These are phyloP conservation scores for Onygenales sp. DNA, from an alignment of 2,329 filamentous ascomycete genomes.

Conservation along the genomic window DNA sequence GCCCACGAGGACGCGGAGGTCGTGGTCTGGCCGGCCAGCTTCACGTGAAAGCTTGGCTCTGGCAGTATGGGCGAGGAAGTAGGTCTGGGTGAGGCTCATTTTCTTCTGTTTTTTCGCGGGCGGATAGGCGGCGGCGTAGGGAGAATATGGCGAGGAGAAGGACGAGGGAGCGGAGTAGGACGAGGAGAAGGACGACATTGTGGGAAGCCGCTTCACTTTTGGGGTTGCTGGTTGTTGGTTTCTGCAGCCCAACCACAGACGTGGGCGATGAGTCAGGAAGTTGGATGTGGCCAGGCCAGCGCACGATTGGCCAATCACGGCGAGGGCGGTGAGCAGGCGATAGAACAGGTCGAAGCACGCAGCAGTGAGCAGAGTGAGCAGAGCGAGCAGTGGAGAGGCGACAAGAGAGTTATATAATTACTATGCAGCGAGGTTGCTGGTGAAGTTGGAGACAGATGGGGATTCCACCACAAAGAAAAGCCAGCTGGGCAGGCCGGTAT, in stretches of 20 bases:
- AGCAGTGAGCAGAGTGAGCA: no score
- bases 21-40: conserved; percentile 82
- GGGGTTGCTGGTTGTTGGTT: no score
- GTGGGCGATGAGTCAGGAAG: no score
- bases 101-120: conserved; percentile 54
- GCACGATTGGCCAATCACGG: not conserved
- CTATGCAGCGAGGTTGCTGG: no score
- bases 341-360: no score
- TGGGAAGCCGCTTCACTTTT: not conserved
- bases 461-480: no score
- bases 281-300: no score
- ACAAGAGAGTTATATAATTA: no score
- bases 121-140: conserved; percentile 23
- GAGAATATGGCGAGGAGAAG: conserved; percentile 11
- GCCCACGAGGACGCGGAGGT: conserved; percentile 88
- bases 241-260: no score
- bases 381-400: no score
- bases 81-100: conserved; percentile 97
- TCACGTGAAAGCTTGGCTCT: conserved; percentile 91
- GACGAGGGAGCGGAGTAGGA: not conserved
- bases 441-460: no score
- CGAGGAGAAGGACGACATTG: not conserved
- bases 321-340: not conserved
- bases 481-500: no score
- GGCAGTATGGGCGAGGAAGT: conserved; percentile 95